Percentiles rank a stretch among this genome's conserved stretches.
phyloP scores from a whole-genome alignment of 305 asterid genomes.

The Vinca major region DNA sequence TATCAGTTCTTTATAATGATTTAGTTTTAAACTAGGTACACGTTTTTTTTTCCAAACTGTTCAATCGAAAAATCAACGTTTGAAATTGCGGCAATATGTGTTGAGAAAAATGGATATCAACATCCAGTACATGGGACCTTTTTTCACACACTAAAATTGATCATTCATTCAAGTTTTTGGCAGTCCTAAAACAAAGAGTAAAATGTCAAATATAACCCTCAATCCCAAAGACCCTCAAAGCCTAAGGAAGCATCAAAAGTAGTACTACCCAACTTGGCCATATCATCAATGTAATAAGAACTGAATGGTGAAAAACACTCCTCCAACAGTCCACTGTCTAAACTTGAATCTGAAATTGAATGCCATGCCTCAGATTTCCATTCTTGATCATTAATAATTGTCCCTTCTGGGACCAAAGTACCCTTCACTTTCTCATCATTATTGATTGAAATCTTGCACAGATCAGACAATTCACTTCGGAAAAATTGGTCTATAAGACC shows the following conservation, averaged over 20 bases:
- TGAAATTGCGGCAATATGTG: too few species aligned
- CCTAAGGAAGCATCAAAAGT: neutral
- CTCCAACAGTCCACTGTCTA: neutral
- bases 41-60: too few species aligned
- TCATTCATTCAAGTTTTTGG: too few species aligned
- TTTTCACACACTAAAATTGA: too few species aligned
- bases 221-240: slow-evolving; percentile 13
- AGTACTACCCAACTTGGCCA: slow-evolving; percentile 2
- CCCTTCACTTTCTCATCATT: neutral
- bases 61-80: too few species aligned
- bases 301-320: slow-evolving; percentile 15
- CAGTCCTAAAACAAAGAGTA: too few species aligned
- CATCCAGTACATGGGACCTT: too few species aligned
- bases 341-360: neutral
- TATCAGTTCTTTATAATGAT: too few species aligned
- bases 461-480: slow-evolving; percentile 7
- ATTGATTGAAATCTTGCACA: slow-evolving; percentile 3
- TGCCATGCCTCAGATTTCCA: neutral
- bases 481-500: slow-evolving; percentile 10
- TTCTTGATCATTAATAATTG: neutral
- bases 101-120: too few species aligned
- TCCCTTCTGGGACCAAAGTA: neutral
- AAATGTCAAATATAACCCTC: neutral
- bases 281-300: slow-evolving; percentile 7
- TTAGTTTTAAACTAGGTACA: too few species aligned